Evolutionary conservation across 805 yeast genomes (phyloP), one percentile per base, ranked within the genome.

Genomic region (Kluyveromyces siamensis): DNA sequence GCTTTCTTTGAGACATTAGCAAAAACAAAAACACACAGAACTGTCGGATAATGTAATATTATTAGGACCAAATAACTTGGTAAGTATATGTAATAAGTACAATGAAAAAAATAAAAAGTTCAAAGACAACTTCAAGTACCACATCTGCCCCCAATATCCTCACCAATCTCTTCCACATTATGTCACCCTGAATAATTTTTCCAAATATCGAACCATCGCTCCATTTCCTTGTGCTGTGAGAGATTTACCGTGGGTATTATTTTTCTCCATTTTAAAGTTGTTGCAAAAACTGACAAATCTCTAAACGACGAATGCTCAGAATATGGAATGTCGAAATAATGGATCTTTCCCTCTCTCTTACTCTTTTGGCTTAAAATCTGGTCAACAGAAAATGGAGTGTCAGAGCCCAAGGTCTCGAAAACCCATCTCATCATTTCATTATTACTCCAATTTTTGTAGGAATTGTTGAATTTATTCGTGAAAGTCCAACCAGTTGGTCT

Each of bases 401-500:
- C 45, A 51, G 47, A 58, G 57, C 11, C 62, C 43, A 55, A 53
- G 50, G 60, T 51, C 5, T 54, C 47, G 2, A 50, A 27, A 18
- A 56, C 55, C 37, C 60, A 47, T 1, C 38, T 37, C 18, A 55
- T 53, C 16, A 48, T 50, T 16, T 47, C 25, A 10, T 37, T 47
- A 27, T 54, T 47, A 4, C 49, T 41, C 44, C 62, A 46, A 16
- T 53, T 37, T 44, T 53, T 41, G 18, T 48, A 19, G 44, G 60
- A 50, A 42, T 40, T 53, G 45, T 48, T 49, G 46, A 53, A 50
- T 36, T 56, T 52, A 6, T 55, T 54, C 14, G 70, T 59, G 62
- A 77, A 84, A 1, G 88, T 74, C 98, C 98, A 93, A 0, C 98
- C 98, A 0, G 97, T 89, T 0, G 98, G 97, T 45, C 79, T 72